Evolutionary conservation across 2,329 filamentous ascomycete species (phyloP).

Genomic region (Cyphellophora attinorum): DNA sequence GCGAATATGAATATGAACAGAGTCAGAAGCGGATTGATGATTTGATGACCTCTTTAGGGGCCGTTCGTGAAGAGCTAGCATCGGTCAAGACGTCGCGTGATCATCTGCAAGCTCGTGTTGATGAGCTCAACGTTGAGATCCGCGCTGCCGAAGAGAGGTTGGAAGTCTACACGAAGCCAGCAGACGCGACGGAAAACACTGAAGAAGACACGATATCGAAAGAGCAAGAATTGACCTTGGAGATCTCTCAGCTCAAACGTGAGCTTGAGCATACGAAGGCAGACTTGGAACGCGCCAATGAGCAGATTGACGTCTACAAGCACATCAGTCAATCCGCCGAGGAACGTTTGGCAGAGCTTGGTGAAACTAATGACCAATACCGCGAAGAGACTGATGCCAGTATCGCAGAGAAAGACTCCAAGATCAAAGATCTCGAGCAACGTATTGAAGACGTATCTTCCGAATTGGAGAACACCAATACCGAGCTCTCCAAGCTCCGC

Average conservation of each 20-base stretch:
- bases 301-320: slow-evolving; percentile 79
- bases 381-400: slow-evolving; percentile 73
- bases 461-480: slow-evolving; percentile 73
- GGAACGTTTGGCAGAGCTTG: slow-evolving; percentile 72
- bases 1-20: slow-evolving; percentile 84
- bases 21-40: slow-evolving; percentile 88
- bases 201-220: slow-evolving; percentile 47
- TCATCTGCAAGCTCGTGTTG: slow-evolving; percentile 77
- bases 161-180: slow-evolving; percentile 65
- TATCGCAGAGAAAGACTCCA: slow-evolving; percentile 66
- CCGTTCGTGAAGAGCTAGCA: slow-evolving; percentile 77
- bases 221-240: slow-evolving; percentile 72
- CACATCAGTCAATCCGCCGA: slow-evolving; percentile 78
- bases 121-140: slow-evolving; percentile 80
- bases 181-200: slow-evolving; percentile 38
- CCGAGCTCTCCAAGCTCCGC: slow-evolving; percentile 69
- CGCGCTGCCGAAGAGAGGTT: slow-evolving; percentile 82
- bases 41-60: slow-evolving; percentile 66
- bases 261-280: slow-evolving; percentile 72
- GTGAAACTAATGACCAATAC: slow-evolving; percentile 74
- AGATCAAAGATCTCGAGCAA: slow-evolving; percentile 71
- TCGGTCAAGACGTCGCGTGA: slow-evolving; percentile 79
- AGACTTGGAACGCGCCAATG: slow-evolving; percentile 71
- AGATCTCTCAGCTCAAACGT: slow-evolving; percentile 77
- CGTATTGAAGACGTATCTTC: slow-evolving; percentile 72